Conservation (phyloP, 768 basidiomycete species). For the Lyophyllum shimeji region DNA sequence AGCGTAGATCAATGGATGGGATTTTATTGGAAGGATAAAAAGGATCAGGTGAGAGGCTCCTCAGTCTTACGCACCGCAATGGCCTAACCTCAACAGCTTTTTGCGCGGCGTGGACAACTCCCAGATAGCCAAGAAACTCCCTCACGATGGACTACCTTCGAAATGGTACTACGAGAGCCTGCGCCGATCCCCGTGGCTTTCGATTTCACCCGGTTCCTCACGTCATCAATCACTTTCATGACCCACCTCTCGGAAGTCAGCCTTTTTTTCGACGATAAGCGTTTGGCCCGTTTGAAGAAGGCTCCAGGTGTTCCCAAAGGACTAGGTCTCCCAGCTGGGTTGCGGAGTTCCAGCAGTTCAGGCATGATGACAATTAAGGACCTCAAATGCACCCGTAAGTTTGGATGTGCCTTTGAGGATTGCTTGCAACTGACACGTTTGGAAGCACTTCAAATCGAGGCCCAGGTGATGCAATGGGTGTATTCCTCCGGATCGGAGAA, state of each 20-base stretch:
- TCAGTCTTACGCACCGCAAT: conserved; percentile 1
- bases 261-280: conserved; percentile 79
- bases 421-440: conserved; percentile 9
- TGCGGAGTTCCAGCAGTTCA: conserved; percentile 55
- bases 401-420: not conserved
- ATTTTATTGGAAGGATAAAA: conserved; percentile 94
- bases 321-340: conserved; percentile 51
- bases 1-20: conserved; percentile 83
- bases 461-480: conserved; percentile 79
- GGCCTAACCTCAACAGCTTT: conserved; percentile 48
- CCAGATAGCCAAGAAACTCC: conserved; percentile 32
- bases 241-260: conserved; percentile 69
- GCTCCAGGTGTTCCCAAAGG: conserved; percentile 49
- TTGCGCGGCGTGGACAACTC: conserved; percentile 75
- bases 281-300: conserved; percentile 69
- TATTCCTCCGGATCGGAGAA: conserved; percentile 67
- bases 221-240: conserved; percentile 95
- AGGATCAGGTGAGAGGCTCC: conserved; percentile 63
- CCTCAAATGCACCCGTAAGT: conserved; percentile 64
- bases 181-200: conserved; percentile 78
- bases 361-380: conserved; percentile 69
- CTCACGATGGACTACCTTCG: conserved; percentile 80
- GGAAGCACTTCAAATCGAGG: conserved; percentile 73
- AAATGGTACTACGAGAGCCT: conserved; percentile 84
- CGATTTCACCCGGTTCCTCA: conserved; percentile 86